Evolutionary conservation across 176 grass and related monocot species (phyloP), one percentile per base, ranked within the genome.

Genomic region (Cenchrus americanus): DNA sequence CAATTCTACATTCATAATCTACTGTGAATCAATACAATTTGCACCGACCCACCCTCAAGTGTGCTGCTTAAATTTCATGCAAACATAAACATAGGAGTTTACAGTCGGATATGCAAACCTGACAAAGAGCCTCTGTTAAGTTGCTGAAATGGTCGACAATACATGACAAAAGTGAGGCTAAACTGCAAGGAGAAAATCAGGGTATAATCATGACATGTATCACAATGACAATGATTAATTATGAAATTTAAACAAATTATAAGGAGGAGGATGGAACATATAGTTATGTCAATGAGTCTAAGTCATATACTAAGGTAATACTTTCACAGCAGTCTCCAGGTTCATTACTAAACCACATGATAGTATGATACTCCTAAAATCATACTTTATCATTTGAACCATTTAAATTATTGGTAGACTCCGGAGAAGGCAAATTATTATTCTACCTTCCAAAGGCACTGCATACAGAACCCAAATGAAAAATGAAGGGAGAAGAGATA

Each of bases 61-160:
- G 26, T 55, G 47, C 34, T 6, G 60, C 9, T 66, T 15, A 10
- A 68, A 37, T 22, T 19, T 1, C 10, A 10, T 32, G 26, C 71
- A 34, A 41, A 32, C 15, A 17, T 22, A 19, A n/a, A 80, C 73
- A 74, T 0, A 14, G 21, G 81, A 82, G 17, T 19, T 49, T 59
- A 40, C 50, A n/a, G 6, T 14, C 73, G 87, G 81, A 87, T 90
- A 57, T 60, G 43, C 42, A 18, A 85, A 93, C 57, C 87, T 90
- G 71, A 84, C 47, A 61, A 92, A 87, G 55, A 81, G 75, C 43
- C 24, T 82, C 81, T 12, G 27, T 79, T 48, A 87, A 85, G 41
- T 85, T 85, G 30, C 75, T 85, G 42, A 90, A 93, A 58, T 87
- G 77, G 1, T 74, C 75, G 15, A 93, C 50, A 48, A 78, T 26